Percentiles rank a stretch among this genome's conserved stretches.
Evolutionary conservation across 2,329 filamentous ascomycete genomes (phyloP).

Genomic region (Fusarium stilboides): DNA sequence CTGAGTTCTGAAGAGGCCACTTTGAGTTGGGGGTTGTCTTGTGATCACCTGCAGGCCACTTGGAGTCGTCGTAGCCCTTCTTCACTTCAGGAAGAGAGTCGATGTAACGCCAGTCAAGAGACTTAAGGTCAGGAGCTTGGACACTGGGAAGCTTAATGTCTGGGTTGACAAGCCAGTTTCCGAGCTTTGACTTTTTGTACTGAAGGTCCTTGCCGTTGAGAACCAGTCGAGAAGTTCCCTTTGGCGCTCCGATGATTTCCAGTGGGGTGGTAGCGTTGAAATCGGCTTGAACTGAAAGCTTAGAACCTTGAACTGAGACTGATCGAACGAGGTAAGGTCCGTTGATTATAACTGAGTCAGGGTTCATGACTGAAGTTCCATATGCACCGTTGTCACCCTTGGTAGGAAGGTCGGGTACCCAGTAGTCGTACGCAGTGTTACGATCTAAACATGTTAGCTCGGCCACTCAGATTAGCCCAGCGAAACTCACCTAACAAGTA

Average conservation of each 20-base stretch:
- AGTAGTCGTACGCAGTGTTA: conserved; percentile 78
- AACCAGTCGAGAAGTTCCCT: conserved; percentile 61
- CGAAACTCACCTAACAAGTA: conserved; percentile 54
- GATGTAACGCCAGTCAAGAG: conserved; percentile 77
- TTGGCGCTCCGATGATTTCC: conserved; percentile 76
- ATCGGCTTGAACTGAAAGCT: conserved; percentile 77
- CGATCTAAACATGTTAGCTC: conserved; percentile 61
- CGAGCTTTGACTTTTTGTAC: conserved; percentile 58
- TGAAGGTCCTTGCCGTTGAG: conserved; percentile 58
- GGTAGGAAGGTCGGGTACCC: conserved; percentile 71
- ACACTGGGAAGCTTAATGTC: conserved; percentile 68
- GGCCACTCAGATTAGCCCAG: fast-evolving
- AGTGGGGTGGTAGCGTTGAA: conserved; percentile 78
- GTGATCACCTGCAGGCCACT: conserved; percentile 74
- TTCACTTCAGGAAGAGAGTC: conserved; percentile 80
- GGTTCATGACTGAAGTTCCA: conserved; percentile 55
- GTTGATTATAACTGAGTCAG: conserved; percentile 65
- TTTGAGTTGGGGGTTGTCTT: conserved; percentile 73
- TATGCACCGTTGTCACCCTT: conserved; percentile 47
- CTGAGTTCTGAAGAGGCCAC: conserved; percentile 71
- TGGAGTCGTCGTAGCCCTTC: conserved; percentile 75
- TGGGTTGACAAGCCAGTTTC: conserved; percentile 66
- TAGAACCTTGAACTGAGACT: conserved; percentile 68
- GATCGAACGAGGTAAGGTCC: conserved; percentile 76
- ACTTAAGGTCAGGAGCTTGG: conserved; percentile 67